These are phyloP conservation scores for Mortierella sp. DNA, from an alignment of 371 early-diverging fungal species.

Conservation along the genomic window DNA sequence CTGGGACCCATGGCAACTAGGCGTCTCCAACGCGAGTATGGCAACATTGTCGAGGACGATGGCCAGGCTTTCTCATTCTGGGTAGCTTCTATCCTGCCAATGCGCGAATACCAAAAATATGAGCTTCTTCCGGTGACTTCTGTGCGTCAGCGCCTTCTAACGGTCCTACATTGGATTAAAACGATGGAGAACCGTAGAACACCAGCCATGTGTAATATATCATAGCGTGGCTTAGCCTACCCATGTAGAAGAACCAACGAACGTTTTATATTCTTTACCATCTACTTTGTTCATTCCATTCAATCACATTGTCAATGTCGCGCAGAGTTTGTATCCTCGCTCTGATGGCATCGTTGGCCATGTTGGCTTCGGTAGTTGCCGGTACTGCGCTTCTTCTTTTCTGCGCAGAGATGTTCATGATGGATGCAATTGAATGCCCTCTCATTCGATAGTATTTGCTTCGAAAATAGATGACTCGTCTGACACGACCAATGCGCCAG, in stretches of 20 bases:
- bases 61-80: slow-evolving; percentile 67
- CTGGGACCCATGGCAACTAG: slow-evolving; percentile 51
- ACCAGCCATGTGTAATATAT: slow-evolving; percentile 26
- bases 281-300: neutral
- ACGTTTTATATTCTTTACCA: neutral
- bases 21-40: slow-evolving; percentile 58
- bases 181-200: slow-evolving; percentile 57
- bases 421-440: neutral
- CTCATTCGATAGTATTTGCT: neutral
- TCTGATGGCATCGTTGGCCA: slow-evolving; percentile 25
- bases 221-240: slow-evolving; percentile 10
- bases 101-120: slow-evolving; percentile 61
- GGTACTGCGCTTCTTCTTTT: slow-evolving; percentile 3
- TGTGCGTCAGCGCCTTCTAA: slow-evolving; percentile 59
- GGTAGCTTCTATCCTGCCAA: slow-evolving; percentile 68
- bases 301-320: slow-evolving; percentile 24
- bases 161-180: slow-evolving; percentile 63
- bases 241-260: neutral
- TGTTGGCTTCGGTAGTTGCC: slow-evolving; percentile 29
- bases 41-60: slow-evolving; percentile 61
- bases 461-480: slow-evolving; percentile 21
- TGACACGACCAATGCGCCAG: neutral
- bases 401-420: neutral
- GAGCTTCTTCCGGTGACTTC: slow-evolving; percentile 56
- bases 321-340: slow-evolving; percentile 24